Evolutionary conservation across 2,329 filamentous ascomycete species (phyloP), one percentile per base, ranked within the genome.

Genomic region (Aspergillus awamori): DNA sequence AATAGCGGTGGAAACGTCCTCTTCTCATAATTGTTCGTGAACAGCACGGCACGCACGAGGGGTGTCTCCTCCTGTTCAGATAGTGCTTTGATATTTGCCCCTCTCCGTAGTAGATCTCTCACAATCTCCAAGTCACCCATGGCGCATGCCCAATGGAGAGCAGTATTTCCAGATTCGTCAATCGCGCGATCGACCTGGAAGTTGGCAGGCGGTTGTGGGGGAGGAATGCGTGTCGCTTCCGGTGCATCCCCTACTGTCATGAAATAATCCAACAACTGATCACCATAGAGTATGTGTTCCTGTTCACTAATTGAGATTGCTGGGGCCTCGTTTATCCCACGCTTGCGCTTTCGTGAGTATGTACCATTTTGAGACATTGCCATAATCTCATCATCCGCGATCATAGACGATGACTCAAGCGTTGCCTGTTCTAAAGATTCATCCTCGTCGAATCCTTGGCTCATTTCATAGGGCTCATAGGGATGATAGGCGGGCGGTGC

Each of bases 121-220:
- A 97, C 92, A 15, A 98, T 91, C 53, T 94, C 91, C 30, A 97
- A 83, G 68, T 98, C 95, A 61, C 95, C 95, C 94, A 99, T 99
- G 24, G 95, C 92, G 57, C 92, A 93, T 17, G 93, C 95, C 95
- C 95, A 99, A 74, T 99, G 95, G 67, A 99, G 85, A 5, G 94
- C 93, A 2, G 93, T 96, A 72, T 98, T 93, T 8, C 89, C 89
- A 70, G 96, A 93, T 47, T 93, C 90, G 74, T 99, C 95, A 64
- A 99, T 97, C n/a, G 89, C 84, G 75, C 92, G 91, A 76, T 99
- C 90, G 5, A 96, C 88, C 72, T 96, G 89, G 70, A 97, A 96
- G 73, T 92, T 90, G 36, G 87, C 82, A 0, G 95, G 95, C 2
- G 94, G 93, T 63, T 92, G 87, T 1, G 93, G 93, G n/a, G 84